Base-by-base conservation (phyloP, 1,284 basidiomycete species). In the Stereum hirsutum region DNA sequence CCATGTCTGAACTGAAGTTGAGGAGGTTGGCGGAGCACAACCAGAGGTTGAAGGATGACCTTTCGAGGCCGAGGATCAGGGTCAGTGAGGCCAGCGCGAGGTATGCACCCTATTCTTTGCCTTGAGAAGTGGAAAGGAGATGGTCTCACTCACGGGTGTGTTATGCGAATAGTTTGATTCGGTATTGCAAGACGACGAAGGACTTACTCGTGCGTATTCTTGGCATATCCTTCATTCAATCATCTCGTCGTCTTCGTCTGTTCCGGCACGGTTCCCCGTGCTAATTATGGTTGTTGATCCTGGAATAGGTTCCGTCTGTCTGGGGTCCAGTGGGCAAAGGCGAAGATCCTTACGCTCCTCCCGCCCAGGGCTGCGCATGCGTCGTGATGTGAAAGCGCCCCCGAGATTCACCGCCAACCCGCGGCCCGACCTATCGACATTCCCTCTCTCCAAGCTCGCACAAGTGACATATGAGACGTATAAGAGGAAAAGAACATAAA, bases 1-100 rank as follows among this genome's bases (percentile, higher is more conserved):
- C 87, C 54, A 95, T 97, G 91, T 89, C 88, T 42, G 94, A 97
- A 75, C 81, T 98, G 59, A 96, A 95, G 76, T 82, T 97, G 51
- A 79, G 94, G 39, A 74, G 94, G 45, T 70, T 98, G 52, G 81
- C 83, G 48, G 94, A 98, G 69, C 92, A 97, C 66, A 98, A 97
- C 60, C 81, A 87, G 60, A 75, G 94, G 47, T 66, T 98, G 54
- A 71, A 81, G 56, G 94, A 97, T 65, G 94, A 98, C 60, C 68
- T 97, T 48, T 81, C 84, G 40, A 68, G 94, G 51, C 91, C 91
- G 21, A 72, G 94, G 52, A 78, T 94, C 50, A 75, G 84, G 48
- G 89, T 97, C 37, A 92, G 89, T 57, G 92, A 96, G 64, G 94
- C 94, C 32, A 88, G 83, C 57, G 75, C 85, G 45, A 89, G 81